Evolutionary conservation across 2,329 filamentous ascomycete species (phyloP).

Genomic region (Endoconidiophora polonica): DNA sequence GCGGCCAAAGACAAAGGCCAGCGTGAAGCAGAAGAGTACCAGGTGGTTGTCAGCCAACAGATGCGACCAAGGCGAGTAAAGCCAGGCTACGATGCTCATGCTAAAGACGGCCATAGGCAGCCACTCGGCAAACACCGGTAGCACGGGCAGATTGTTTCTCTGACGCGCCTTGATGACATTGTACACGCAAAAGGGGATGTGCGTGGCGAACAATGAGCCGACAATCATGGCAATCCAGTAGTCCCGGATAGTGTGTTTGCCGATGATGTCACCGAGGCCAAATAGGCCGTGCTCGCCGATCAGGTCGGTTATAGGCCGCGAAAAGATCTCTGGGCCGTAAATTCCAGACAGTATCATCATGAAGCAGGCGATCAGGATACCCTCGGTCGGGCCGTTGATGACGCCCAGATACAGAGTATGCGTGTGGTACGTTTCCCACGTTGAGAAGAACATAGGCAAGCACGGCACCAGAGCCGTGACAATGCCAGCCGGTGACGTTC

Average conservation of each 20-base stretch:
- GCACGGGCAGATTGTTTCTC: conserved; percentile 52
- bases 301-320: conserved; percentile 51
- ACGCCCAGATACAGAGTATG: conserved; percentile 92
- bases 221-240: conserved; percentile 67
- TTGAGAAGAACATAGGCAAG: conserved; percentile 97
- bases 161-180: conserved; percentile 70
- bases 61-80: conserved; percentile 76
- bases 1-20: conserved; percentile 93
- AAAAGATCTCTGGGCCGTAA: conserved; percentile 81
- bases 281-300: conserved; percentile 38
- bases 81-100: conserved; percentile 59
- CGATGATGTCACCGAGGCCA: conserved; percentile 41
- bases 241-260: conserved; percentile 62
- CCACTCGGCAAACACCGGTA: conserved; percentile 85
- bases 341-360: conserved; percentile 79
- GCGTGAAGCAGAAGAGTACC: conserved; percentile 77
- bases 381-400: conserved; percentile 95
- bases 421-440: conserved; percentile 98
- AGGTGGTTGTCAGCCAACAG: conserved; percentile 73
- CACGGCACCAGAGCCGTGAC: conserved; percentile 86
- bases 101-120: conserved; percentile 76
- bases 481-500: conserved; percentile 66
- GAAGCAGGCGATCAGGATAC: conserved; percentile 68
- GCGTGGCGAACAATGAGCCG: conserved; percentile 47
- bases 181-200: conserved; percentile 76